Conservation (phyloP, 1,284 basidiomycete genomes). For the Coniferiporia sulphurascens region DNA sequence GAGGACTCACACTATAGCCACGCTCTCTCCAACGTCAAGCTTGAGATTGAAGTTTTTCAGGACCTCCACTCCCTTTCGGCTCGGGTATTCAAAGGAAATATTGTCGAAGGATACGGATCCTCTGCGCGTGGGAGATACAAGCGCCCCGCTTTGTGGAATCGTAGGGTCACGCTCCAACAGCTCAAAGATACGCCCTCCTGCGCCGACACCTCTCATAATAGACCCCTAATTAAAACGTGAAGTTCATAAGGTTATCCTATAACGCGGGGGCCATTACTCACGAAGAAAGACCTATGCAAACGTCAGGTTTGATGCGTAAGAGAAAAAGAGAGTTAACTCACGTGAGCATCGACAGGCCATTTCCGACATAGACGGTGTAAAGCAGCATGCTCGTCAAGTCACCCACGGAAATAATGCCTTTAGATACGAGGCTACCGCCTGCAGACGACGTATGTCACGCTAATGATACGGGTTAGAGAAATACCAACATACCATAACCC, state of each 20-base stretch:
- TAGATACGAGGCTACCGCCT: constrained; percentile 89
- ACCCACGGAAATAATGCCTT: constrained; percentile 85
- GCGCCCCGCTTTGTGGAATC: constrained; percentile 64
- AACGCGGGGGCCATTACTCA: constrained; percentile 29
- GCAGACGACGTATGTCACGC: not conserved
- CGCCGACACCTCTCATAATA: constrained; percentile 89
- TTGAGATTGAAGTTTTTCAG: constrained; percentile 77
- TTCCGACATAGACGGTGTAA: constrained; percentile 89
- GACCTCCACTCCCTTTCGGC: constrained; percentile 71
- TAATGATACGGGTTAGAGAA: not conserved
- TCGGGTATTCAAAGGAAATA: constrained; percentile 85
- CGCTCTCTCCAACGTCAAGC: constrained; percentile 77
- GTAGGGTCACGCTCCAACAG: constrained; percentile 78
- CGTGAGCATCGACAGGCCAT: constrained; percentile 76
- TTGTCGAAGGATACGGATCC: constrained; percentile 76
- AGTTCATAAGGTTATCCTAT: not conserved
- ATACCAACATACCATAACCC: constrained; percentile 66
- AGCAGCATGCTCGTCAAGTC: constrained; percentile 88
- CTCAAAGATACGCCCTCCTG: constrained; percentile 90
- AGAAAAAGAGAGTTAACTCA: constrained; percentile 34
- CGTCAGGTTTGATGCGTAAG: not conserved
- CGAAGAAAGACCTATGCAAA: constrained; percentile 48
- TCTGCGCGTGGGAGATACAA: constrained; percentile 48
- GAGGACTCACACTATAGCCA: constrained; percentile 80
- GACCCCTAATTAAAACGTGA: constrained; percentile 48